These are phyloP conservation scores for Lumnitzera racemosa DNA, from an alignment of 345 rosid species.

Conservation along the genomic window DNA sequence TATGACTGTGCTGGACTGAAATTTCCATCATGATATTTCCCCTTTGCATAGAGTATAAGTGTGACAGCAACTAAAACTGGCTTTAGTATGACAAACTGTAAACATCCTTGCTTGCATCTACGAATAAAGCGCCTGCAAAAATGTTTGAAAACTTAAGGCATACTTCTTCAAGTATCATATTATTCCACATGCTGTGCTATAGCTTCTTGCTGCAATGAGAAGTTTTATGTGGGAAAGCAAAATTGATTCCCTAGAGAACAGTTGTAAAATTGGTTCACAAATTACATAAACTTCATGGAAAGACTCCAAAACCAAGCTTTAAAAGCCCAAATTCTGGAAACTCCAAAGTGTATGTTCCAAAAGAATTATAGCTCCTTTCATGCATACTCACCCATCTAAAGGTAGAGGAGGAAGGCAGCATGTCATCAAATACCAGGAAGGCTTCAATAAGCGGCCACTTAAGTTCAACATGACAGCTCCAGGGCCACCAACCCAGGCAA, in stretches of 20 bases:
- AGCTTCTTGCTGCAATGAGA: too few relatives aligned
- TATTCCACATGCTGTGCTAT: too few relatives aligned
- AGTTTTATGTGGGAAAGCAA: too few relatives aligned
- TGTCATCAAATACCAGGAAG: slow-evolving; percentile 79
- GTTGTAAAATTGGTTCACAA: too few relatives aligned
- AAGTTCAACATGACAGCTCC: slow-evolving; percentile 92
- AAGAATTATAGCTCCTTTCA: neutral
- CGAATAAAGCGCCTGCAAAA: slow-evolving; percentile 78
- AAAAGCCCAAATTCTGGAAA: neutral
- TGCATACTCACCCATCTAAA: slow-evolving; percentile 75
- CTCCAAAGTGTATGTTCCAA: neutral
- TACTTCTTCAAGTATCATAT: too few relatives aligned
- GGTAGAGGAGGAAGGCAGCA: slow-evolving; percentile 90
- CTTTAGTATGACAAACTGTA: slow-evolving; percentile 95
- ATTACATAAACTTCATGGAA: too few relatives aligned
- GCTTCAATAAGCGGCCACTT: slow-evolving; percentile 82
- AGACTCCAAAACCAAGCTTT: too few relatives aligned
- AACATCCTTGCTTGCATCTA: slow-evolving; percentile 95
- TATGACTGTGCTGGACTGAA: slow-evolving; percentile 86
- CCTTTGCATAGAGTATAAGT: slow-evolving; percentile 76
- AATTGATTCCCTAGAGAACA: too few relatives aligned
- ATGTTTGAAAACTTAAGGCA: too few relatives aligned
- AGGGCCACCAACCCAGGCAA: slow-evolving; percentile 99
- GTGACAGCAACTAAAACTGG: slow-evolving; percentile 86
- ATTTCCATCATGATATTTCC: slow-evolving; percentile 92